These are phyloP conservation scores for Ambrosiella cleistominuta DNA, from an alignment of 2,329 filamentous ascomycete genomes.

Conservation along the genomic window DNA sequence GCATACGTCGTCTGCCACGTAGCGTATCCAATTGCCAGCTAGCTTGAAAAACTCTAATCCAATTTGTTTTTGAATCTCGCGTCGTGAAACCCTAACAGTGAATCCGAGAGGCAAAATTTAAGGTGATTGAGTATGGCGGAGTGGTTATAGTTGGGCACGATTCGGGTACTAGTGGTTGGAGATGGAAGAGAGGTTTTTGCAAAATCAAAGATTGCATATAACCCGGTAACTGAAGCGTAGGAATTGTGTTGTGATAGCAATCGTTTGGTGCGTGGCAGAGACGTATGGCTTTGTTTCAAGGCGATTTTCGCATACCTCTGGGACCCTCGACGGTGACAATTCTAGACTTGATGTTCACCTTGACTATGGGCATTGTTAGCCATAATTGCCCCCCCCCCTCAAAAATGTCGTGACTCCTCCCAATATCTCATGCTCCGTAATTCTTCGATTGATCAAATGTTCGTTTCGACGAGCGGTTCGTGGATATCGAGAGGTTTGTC, in stretches of 20 bases:
- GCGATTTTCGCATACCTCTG: constrained; percentile 48
- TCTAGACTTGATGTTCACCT: constrained; percentile 92
- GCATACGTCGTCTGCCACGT: too few species aligned
- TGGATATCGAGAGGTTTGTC: constrained; percentile 5
- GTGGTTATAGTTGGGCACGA: too few species aligned
- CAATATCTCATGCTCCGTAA: constrained; percentile 1
- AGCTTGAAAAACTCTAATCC: too few species aligned
- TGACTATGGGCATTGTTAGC: constrained; percentile 44
- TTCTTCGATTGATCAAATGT: not conserved
- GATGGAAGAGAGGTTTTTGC: too few species aligned
- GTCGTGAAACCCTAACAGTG: too few species aligned
- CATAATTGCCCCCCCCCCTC: not conserved
- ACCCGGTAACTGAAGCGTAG: not conserved
- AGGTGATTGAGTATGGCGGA: too few species aligned
- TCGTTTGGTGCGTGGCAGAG: not conserved
- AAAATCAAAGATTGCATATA: not conserved
- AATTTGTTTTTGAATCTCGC: too few species aligned
- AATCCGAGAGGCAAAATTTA: too few species aligned
- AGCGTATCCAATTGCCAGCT: too few species aligned
- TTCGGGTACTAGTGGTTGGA: too few species aligned
- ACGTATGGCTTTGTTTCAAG: not conserved
- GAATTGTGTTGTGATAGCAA: not conserved
- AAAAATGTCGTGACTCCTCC: constrained; percentile 7
- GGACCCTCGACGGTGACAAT: constrained; percentile 94
- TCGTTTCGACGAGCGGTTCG: not conserved